Evolutionary conservation across 116 monocot genomes (phyloP).

Genomic region (Cymodocea nodosa): DNA sequence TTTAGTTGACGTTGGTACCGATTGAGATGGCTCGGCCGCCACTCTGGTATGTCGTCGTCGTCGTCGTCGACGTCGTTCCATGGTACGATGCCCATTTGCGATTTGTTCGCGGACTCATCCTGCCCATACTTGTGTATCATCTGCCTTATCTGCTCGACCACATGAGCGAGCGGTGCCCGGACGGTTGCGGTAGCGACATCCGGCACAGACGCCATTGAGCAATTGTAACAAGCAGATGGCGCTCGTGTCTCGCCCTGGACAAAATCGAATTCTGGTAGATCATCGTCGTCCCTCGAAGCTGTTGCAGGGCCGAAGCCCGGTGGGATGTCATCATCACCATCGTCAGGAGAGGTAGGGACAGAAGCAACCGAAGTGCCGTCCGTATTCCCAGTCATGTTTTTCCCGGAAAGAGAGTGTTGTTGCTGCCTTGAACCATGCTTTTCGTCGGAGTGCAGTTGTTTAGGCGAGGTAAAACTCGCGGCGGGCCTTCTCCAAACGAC

Average conservation of each 20-base stretch:
- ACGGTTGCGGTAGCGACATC: neutral
- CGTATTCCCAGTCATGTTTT: conserved; percentile 15
- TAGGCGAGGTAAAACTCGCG: conserved; percentile 11
- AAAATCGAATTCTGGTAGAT: conserved; percentile 88
- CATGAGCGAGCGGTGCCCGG: conserved; percentile 1
- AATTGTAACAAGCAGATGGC: neutral
- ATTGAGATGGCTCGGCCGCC: conserved; percentile 32
- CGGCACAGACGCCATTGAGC: neutral
- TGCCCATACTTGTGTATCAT: conserved; percentile 74
- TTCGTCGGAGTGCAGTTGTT: conserved; percentile 32
- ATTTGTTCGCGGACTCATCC: conserved; percentile 14
- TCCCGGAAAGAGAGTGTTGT: conserved; percentile 17
- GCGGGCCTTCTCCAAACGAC: conserved; percentile 47
- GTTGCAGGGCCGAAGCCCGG: conserved; percentile 90
- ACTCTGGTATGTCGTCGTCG: conserved; percentile 69
- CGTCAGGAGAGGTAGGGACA: conserved; percentile 3
- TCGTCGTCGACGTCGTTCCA: conserved; percentile 67
- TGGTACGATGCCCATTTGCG: conserved; percentile 5
- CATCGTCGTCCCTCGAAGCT: conserved; percentile 44
- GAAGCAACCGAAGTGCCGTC: neutral
- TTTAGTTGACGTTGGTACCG: conserved; percentile 3
- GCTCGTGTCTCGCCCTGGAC: neutral
- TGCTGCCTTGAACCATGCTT: conserved; percentile 33
- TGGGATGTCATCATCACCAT: conserved; percentile 57
- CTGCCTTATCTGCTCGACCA: conserved; percentile 53